These are phyloP conservation scores for Wallemia ichthyophaga DNA, from an alignment of 1,284 basidiomycete genomes.

Conservation along the genomic window DNA sequence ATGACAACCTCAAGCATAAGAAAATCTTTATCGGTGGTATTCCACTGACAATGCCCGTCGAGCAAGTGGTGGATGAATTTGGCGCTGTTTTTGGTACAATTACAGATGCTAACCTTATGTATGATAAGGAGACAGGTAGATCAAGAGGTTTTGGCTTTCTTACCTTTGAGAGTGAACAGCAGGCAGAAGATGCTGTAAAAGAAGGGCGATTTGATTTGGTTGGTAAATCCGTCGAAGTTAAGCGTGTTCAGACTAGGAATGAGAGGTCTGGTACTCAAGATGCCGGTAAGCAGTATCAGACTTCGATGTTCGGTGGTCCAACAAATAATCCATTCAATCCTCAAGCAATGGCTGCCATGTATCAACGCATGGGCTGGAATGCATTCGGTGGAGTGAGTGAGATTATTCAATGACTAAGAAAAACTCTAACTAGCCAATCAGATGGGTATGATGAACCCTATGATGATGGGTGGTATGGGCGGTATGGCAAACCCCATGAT, in stretches of 20 bases:
- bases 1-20: conserved; percentile 67
- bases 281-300: not conserved
- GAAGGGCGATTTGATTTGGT: conserved; percentile 9
- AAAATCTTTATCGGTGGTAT: conserved; percentile 91
- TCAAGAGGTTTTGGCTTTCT: conserved; percentile 97
- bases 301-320: conserved; percentile 15
- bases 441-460: not conserved
- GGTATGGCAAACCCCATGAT: conserved; percentile 6
- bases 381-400: conserved; percentile 18
- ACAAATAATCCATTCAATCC: conserved; percentile 34
- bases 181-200: conserved; percentile 29
- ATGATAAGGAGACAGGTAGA: conserved; percentile 78
- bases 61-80: conserved; percentile 75
- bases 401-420: not conserved
- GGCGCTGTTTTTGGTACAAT: conserved; percentile 56
- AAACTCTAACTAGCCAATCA: not conserved
- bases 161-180: conserved; percentile 58
- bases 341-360: conserved; percentile 42
- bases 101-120: conserved; percentile 92
- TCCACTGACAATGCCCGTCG: conserved; percentile 64
- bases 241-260: conserved; percentile 7
- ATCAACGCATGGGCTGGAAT: conserved; percentile 51
- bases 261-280: conserved; percentile 2
- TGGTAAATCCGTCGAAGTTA: conserved; percentile 7
- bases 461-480: conserved; percentile 4